Evolutionary conservation across 768 basidiomycete species (phyloP), one percentile per base, ranked within the genome.

Genomic region (Leucocoprinus leucothites): DNA sequence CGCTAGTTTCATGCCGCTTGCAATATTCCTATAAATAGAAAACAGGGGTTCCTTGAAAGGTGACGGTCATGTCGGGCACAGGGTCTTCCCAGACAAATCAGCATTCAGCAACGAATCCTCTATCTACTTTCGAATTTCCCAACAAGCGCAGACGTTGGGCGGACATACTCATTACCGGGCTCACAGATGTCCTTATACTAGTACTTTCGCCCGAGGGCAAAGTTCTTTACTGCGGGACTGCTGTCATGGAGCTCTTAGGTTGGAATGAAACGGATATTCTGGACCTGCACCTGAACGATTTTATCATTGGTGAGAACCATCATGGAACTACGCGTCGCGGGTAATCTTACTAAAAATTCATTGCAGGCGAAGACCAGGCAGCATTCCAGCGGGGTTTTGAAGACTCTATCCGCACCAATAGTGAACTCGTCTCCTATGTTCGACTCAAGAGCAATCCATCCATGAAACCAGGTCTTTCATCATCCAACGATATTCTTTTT

Each of bases 111-210:
- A 34, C 57, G 51, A 69, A 64, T 47, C 42, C 65, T 2, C 66
- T 64, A 1, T 62, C 71, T 7, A 72, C 73, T 11, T 94, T 84
- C 62, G 92, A 94, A 67, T 94, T 94, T n/a, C n/a, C n/a, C 67
- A 91, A 89, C 0, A 91, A 90, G 65, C 75, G 91, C 53, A 93
- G 93, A 66, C 79, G 86, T 53, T 94, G 92, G 92, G 86, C 85
- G 16, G 91, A 94, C 66, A 74, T 94, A 13, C 75, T 93, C 22
- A 70, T 89, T 56, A 77, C 82, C 1, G 92, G 93, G 65, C 79
- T 91, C 26, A 82, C 87, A 26, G 91, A 91, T 57, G 83, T 80
- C 16, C 77, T 89, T 64, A 72, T 82, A 31, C 75, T 94, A 62
- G 72, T 92, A 43, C 75, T 91, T 56, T 89, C 86, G 24, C 71